Evolutionary conservation across 441 rosid species (phyloP).

Genomic region (Biscutella laevigata): DNA sequence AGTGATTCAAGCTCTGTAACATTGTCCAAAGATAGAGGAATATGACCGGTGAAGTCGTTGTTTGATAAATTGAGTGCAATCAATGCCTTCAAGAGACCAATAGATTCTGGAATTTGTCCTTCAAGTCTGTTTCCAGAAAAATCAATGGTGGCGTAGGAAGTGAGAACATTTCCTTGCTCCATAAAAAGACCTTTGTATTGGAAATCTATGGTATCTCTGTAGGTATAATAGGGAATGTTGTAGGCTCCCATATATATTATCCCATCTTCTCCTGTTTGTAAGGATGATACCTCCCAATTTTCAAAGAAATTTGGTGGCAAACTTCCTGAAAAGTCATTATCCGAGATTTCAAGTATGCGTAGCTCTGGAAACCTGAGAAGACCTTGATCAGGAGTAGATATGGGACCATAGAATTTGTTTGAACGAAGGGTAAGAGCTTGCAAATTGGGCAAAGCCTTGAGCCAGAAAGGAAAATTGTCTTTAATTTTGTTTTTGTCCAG

Average conservation of each 20-base stretch:
- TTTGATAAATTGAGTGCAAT: background rate
- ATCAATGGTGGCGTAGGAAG: background rate
- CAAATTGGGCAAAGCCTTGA: constrained; percentile 23
- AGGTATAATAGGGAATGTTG: background rate
- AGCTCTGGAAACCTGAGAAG: background rate
- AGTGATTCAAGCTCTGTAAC: background rate
- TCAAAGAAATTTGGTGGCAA: background rate
- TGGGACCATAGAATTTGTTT: background rate
- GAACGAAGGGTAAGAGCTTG: background rate
- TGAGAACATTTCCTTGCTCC: background rate
- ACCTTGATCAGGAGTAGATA: background rate
- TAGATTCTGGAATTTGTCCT: background rate
- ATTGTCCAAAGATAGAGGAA: background rate
- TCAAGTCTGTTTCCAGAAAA: background rate
- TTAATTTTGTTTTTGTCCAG: constrained; percentile 33
- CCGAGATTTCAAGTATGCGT: background rate
- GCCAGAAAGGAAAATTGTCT: constrained; percentile 40
- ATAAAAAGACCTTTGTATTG: background rate
- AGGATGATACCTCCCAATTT: background rate
- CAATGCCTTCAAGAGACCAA: background rate
- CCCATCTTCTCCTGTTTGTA: background rate
- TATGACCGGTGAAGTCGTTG: background rate
- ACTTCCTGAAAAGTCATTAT: background rate
- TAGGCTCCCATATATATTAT: background rate
- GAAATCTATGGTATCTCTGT: background rate